Percentiles rank a stretch among this genome's conserved stretches.
These are phyloP conservation scores for Tylopilus sp. DNA, from an alignment of 768 basidiomycete genomes.

Conservation along the genomic window DNA sequence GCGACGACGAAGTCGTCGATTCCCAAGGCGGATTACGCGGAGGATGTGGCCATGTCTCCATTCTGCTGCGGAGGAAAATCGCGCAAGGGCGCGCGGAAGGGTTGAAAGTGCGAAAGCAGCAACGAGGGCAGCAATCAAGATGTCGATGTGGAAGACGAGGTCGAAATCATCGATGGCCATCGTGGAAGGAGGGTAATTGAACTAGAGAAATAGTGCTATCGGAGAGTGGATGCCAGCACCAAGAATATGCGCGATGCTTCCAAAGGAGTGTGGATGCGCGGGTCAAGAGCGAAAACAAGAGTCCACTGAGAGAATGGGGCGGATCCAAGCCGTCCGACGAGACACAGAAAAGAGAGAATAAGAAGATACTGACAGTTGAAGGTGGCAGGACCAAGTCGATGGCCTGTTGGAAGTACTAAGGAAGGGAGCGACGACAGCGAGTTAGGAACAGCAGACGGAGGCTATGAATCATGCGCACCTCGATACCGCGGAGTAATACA, in stretches of 20 bases:
- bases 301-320: conserved; percentile 1
- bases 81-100: conserved; percentile 49
- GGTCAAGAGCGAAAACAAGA: not conserved
- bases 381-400: conserved; percentile 1
- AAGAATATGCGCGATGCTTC: not conserved
- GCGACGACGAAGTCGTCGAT: conserved; percentile 11
- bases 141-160: conserved; percentile 39
- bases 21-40: conserved; percentile 23
- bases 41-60: conserved; percentile 56
- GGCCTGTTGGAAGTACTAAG: not conserved
- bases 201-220: not conserved
- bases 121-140: conserved; percentile 44
- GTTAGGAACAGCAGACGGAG: conserved; percentile 9
- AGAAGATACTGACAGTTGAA: not conserved
- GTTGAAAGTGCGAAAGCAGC: conserved; percentile 40
- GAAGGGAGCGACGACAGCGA: not conserved
- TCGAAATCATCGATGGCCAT: conserved; percentile 12
- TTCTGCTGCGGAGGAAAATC: conserved; percentile 49
- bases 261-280: conserved; percentile 15
- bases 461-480: conserved; percentile 17
- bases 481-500: conserved; percentile 9
- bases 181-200: not conserved
- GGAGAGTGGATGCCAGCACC: not conserved
- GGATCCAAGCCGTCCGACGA: conserved; percentile 9
- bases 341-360: not conserved